Conservation (phyloP, 495 filamentous ascomycete genomes). For the Tetracladium marchalianum region DNA sequence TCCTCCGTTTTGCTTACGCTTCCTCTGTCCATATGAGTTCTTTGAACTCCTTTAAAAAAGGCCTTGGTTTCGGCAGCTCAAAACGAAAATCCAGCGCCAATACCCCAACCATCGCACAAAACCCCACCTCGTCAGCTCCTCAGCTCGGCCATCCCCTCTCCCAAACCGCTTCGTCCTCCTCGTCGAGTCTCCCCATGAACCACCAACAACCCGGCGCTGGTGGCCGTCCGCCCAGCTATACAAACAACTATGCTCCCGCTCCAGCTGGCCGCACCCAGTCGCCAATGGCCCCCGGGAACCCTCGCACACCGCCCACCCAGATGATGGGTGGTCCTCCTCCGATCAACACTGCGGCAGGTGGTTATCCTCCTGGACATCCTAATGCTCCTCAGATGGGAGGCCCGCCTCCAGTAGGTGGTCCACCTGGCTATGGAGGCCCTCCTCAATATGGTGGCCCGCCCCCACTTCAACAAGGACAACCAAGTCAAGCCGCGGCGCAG, state of each 20-base stretch:
- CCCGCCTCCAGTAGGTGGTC: slow-evolving; percentile 28
- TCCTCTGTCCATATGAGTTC: slow-evolving; percentile 44
- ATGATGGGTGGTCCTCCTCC: slow-evolving; percentile 62
- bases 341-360: slow-evolving; percentile 52
- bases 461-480: slow-evolving; percentile 17
- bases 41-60: slow-evolving; percentile 51
- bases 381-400: slow-evolving; percentile 41
- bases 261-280: slow-evolving; percentile 43
- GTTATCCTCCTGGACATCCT: slow-evolving; percentile 40
- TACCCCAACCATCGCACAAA: slow-evolving; percentile 10
- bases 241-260: slow-evolving; percentile 44
- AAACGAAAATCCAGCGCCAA: slow-evolving; percentile 23
- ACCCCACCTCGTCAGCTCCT: slow-evolving; percentile 29
- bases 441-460: slow-evolving; percentile 17
- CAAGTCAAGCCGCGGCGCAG: slow-evolving; percentile 32
- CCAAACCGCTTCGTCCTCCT: slow-evolving; percentile 23
- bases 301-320: slow-evolving; percentile 46
- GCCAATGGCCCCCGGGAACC: slow-evolving; percentile 38
- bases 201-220: slow-evolving; percentile 32
- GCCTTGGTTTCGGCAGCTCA: slow-evolving; percentile 33
- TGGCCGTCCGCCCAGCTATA: slow-evolving; percentile 66
- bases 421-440: slow-evolving; percentile 14
- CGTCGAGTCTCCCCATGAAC: slow-evolving; percentile 47
- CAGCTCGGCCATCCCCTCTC: slow-evolving; percentile 20
- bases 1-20: slow-evolving; percentile 6